Evolutionary conservation across 371 early-diverging fungal species (phyloP).

Genomic region (Smittium culicis): DNA sequence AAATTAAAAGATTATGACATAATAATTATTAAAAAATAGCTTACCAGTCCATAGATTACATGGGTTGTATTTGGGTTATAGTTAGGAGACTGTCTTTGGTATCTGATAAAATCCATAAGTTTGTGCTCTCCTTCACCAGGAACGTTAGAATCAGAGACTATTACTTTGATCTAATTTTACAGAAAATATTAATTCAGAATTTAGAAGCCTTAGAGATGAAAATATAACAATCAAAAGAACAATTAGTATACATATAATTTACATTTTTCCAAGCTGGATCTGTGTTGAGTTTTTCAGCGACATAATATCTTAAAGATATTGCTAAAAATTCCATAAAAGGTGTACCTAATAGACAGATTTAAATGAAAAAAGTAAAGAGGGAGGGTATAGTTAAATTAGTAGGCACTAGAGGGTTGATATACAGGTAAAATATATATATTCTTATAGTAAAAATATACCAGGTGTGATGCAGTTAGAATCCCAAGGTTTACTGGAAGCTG

Average conservation of each 20-base stretch:
- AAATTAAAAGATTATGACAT: background rate
- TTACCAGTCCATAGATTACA: constrained; percentile 80
- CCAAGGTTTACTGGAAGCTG: constrained; percentile 36
- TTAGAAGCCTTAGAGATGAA: too few relatives aligned
- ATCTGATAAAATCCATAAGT: constrained; percentile 96
- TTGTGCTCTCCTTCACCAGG: constrained; percentile 99
- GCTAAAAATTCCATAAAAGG: constrained; percentile 72
- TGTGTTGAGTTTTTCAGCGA: constrained; percentile 70
- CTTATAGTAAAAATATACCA: too few relatives aligned
- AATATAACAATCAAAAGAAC: background rate
- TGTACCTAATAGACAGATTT: constrained; percentile 38
- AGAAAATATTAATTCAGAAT: too few relatives aligned
- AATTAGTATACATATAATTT: background rate
- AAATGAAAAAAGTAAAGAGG: background rate
- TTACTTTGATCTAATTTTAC: constrained; percentile 48
- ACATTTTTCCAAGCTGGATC: constrained; percentile 80
- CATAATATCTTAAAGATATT: constrained; percentile 72
- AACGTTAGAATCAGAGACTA: constrained; percentile 90
- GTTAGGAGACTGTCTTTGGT: constrained; percentile 56
- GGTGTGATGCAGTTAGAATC: constrained; percentile 99
- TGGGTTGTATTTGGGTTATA: constrained; percentile 85
- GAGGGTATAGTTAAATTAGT: background rate
- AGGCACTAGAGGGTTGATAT: too few relatives aligned
- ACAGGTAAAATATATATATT: too few relatives aligned
- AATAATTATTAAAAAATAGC: background rate